Evolutionary conservation across 495 filamentous ascomycete species (phyloP).

Genomic region (Lasiosphaeriaceae sp.): DNA sequence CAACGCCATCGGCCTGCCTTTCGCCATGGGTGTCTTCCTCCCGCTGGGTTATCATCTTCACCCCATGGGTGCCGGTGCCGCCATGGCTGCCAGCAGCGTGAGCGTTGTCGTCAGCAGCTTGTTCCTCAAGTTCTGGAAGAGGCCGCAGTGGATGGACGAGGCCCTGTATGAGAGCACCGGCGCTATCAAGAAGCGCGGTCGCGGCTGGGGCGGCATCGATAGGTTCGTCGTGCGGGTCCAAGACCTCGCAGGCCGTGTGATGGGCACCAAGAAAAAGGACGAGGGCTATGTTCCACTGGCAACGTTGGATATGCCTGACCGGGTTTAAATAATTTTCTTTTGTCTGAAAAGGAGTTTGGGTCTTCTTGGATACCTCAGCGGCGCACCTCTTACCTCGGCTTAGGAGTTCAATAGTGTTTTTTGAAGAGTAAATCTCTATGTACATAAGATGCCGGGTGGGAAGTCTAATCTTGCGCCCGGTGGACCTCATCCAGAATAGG

Average conservation of each 20-base stretch:
- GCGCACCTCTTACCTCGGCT: no score
- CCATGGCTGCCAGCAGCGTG: conserved; percentile 89
- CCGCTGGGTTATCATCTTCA: conserved; percentile 84
- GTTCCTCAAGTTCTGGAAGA: conserved; percentile 79
- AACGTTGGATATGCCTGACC: conserved; percentile 32
- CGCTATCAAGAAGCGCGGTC: conserved; percentile 36
- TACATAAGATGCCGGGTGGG: no score
- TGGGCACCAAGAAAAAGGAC: conserved; percentile 38
- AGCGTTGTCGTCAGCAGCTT: conserved; percentile 84
- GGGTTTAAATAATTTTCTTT: no score
- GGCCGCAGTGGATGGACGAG: conserved; percentile 86
- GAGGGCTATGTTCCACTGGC: conserved; percentile 58
- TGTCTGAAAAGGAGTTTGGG: no score
- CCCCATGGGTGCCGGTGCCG: conserved; percentile 90
- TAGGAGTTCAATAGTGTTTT: no score
- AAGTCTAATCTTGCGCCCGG: no score
- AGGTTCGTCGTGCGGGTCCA: conserved; percentile 35
- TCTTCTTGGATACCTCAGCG: no score
- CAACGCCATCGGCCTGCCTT: conserved; percentile 87
- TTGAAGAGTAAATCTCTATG: no score
- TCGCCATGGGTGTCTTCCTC: conserved; percentile 93
- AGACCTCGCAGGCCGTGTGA: conserved; percentile 33
- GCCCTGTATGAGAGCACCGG: conserved; percentile 50
- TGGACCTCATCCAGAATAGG: no score
- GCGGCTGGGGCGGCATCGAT: conserved; percentile 44